Conservation (phyloP, 371 early-diverging fungal species). For the Dichotomocladium elegans region DNA sequence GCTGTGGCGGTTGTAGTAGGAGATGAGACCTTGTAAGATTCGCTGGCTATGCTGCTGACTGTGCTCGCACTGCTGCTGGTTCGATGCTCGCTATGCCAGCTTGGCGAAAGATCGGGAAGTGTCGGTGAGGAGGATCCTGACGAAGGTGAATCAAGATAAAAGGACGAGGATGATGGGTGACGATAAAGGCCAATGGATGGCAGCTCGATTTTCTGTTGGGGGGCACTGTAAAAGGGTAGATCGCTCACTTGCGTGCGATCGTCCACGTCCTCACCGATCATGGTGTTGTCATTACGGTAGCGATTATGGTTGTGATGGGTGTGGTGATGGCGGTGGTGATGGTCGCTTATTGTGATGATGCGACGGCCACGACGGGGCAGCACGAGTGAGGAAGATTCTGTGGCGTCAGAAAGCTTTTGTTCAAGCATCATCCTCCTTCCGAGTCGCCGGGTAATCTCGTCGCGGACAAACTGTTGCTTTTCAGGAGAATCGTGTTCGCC, state of each 20-base stretch:
- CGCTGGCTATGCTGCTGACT: conserved; percentile 18
- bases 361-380: conserved; percentile 4
- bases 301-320: neutral
- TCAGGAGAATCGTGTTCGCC: conserved; percentile 53
- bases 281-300: conserved; percentile 30
- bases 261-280: conserved; percentile 15
- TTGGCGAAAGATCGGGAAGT: conserved; percentile 36
- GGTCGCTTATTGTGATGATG: too few relatives aligned
- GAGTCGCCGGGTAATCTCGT: conserved; percentile 47
- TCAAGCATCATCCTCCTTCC: conserved; percentile 20
- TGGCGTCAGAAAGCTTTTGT: neutral
- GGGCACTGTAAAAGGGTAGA: conserved; percentile 37
- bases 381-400: neutral
- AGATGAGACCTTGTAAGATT: conserved; percentile 1
- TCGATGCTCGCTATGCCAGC: conserved; percentile 26
- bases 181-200: conserved; percentile 21
- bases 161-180: too few relatives aligned
- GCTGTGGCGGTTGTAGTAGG: neutral
- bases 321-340: conserved; percentile 4
- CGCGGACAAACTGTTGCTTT: conserved; percentile 55
- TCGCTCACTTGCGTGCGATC: conserved; percentile 16
- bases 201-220: conserved; percentile 43
- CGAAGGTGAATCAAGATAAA: conserved; percentile 18
- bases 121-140: conserved; percentile 20
- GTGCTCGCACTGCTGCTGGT: conserved; percentile 37